Evolutionary conservation across 352 stramenopile species (phyloP), one percentile per base, ranked within the genome.

Genomic region (Halophytophthora batemanensis): DNA sequence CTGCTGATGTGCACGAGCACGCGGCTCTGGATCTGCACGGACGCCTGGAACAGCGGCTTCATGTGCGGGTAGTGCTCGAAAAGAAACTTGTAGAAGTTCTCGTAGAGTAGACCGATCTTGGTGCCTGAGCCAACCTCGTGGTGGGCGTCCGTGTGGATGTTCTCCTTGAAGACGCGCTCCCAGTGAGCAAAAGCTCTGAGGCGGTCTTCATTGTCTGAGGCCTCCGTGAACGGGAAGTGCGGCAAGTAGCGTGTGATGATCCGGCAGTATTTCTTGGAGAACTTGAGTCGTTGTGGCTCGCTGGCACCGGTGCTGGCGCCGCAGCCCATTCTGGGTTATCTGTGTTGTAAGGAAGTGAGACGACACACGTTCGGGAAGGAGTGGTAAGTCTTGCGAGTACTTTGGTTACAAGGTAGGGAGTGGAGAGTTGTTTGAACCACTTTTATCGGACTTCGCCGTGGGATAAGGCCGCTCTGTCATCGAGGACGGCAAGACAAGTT

Each of bases 111-210:
- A 3, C 69, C 75, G 35, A 87, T 81, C 23, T 66, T 57, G 22
- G 74, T 80, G 31, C 61, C 62, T 12, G 66, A 66, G n/a, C 61
- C 69, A 3, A 55, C 58, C 47, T 69, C 62, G n/a, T 69, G 66
- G 15, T 77, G 66, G 21, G 64, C 60, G 34, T 83, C 71, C 29
- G 68, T 79, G 51, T 85, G 64, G 48, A 87, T 87, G 44, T 78
- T 84, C 47, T 87, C 77, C 42, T 82, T 82, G 63, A 72, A 87
- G 10, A 77, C 69, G 23, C 63, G 64, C 41, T 87, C 77, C 77
- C 77, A 87, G 59, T 87, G 71, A 18, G 59, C 46, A 34, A 87
- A 87, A 15, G 77, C 77, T 29, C 63, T 52, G 44, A 85, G 37
- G 1, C 73, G 66, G 41, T 87, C 77, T 0, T 73, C 49, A 21